These are phyloP conservation scores for Gypsophila paniculata DNA, from an alignment of 179 eudicot genomes.

Conservation along the genomic window DNA sequence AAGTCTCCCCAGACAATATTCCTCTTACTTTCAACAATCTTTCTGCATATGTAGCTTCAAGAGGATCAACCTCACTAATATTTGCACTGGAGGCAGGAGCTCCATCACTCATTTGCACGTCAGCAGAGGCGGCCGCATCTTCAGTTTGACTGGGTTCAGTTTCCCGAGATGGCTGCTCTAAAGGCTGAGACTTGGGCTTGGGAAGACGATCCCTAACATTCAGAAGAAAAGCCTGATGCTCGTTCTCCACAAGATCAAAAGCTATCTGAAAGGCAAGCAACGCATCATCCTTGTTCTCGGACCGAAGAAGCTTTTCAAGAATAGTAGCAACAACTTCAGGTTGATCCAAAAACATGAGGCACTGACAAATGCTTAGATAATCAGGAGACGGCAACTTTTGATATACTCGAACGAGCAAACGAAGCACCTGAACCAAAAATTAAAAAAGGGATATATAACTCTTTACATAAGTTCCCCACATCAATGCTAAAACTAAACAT, in stretches of 20 bases:
- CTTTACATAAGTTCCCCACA: no score
- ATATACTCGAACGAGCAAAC: slow-evolving; percentile 62
- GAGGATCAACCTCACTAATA: slow-evolving; percentile 51
- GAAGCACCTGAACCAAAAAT: slow-evolving; percentile 59
- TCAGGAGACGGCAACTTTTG: slow-evolving; percentile 85
- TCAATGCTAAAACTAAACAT: no score
- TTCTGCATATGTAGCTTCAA: slow-evolving; percentile 65
- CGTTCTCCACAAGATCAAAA: slow-evolving; percentile 93
- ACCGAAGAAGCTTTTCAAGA: slow-evolving; percentile 67
- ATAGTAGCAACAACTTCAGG: slow-evolving; percentile 73
- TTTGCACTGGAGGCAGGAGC: slow-evolving; percentile 27
- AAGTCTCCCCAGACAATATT: slow-evolving; percentile 93
- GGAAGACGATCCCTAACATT: slow-evolving; percentile 69
- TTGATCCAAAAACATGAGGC: slow-evolving; percentile 89
- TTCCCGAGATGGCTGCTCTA: slow-evolving; percentile 47
- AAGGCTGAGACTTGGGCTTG: slow-evolving; percentile 39
- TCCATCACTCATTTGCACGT: slow-evolving; percentile 74
- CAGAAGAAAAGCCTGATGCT: slow-evolving; percentile 90
- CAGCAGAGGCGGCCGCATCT: slow-evolving; percentile 49
- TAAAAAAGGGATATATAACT: neutral
- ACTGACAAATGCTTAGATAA: slow-evolving; percentile 88
- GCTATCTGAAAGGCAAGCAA: slow-evolving; percentile 86
- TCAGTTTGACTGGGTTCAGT: slow-evolving; percentile 46
- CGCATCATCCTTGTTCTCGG: slow-evolving; percentile 72
- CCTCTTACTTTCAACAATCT: slow-evolving; percentile 66